Conservation (phyloP, 1,284 basidiomycete genomes). For the Coniophora puteana region DNA sequence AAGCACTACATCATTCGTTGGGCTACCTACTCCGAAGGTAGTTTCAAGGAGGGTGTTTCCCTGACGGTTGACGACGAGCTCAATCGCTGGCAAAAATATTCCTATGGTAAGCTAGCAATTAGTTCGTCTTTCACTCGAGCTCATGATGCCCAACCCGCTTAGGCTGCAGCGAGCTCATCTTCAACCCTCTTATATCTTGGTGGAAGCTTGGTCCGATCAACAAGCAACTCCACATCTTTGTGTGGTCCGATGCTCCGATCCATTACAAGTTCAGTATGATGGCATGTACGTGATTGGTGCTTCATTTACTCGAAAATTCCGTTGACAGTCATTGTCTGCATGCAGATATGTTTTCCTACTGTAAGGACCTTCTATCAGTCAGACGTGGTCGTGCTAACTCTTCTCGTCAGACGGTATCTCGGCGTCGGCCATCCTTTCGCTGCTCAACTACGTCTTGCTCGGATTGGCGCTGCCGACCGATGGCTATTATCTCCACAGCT, state of each 20-base stretch:
- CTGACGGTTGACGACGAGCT: conserved; percentile 72
- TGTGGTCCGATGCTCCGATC: conserved; percentile 70
- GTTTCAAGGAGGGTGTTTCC: conserved; percentile 82
- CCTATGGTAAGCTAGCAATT: conserved; percentile 53
- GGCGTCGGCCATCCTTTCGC: conserved; percentile 54
- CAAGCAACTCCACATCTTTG: conserved; percentile 65
- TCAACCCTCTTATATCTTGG: conserved; percentile 70
- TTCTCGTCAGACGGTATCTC: conserved; percentile 59
- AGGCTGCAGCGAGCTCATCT: conserved; percentile 72
- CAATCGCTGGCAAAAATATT: conserved; percentile 82
- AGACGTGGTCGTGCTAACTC: conserved; percentile 1
- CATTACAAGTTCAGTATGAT: conserved; percentile 79
- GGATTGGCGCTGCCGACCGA: conserved; percentile 59
- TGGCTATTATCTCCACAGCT: conserved; percentile 55
- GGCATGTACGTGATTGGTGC: conserved; percentile 64
- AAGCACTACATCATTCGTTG: conserved; percentile 74
- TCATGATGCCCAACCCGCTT: conserved; percentile 7
- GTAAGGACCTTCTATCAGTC: conserved; percentile 29
- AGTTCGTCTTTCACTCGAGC: background rate
- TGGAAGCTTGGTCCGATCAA: conserved; percentile 68
- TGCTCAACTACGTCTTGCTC: conserved; percentile 66
- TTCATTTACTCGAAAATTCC: conserved; percentile 7
- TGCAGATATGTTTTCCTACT: conserved; percentile 81
- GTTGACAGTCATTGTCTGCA: conserved; percentile 11
- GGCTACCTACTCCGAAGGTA: conserved; percentile 76